Conservation (phyloP, 768 basidiomycete species). For the Suillus spraguei region DNA sequence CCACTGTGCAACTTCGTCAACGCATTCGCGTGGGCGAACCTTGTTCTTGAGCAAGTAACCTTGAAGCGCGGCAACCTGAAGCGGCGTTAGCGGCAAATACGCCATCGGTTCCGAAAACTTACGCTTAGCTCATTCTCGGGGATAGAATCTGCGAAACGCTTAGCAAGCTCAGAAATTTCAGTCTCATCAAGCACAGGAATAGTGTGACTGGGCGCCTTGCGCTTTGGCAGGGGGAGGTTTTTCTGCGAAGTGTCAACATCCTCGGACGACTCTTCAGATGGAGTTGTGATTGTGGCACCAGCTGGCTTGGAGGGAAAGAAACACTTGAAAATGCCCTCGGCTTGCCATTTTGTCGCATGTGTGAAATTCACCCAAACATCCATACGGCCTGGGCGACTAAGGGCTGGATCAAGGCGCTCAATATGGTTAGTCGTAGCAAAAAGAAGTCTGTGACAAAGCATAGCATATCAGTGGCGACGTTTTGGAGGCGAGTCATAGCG, state of each 20-base stretch:
- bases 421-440: slow-evolving; percentile 96
- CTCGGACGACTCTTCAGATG: slow-evolving; percentile 19
- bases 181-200: slow-evolving; percentile 74
- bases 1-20: slow-evolving; percentile 81
- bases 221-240: slow-evolving; percentile 69
- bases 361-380: slow-evolving; percentile 93
- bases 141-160: slow-evolving; percentile 79
- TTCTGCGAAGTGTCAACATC: slow-evolving; percentile 56
- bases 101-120: slow-evolving; percentile 30
- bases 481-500: slow-evolving; percentile 27
- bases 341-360: slow-evolving; percentile 90
- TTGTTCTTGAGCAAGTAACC: slow-evolving; percentile 90
- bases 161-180: slow-evolving; percentile 78
- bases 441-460: slow-evolving; percentile 59
- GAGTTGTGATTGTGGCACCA: slow-evolving; percentile 11
- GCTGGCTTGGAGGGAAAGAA: slow-evolving; percentile 76
- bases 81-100: slow-evolving; percentile 7
- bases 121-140: slow-evolving; percentile 90
- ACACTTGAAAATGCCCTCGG: slow-evolving; percentile 91
- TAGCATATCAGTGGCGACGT: slow-evolving; percentile 82
- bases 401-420: slow-evolving; percentile 87
- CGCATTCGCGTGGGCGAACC: slow-evolving; percentile 84
- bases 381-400: slow-evolving; percentile 88
- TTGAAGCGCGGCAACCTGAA: slow-evolving; percentile 79
- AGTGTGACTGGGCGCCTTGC: slow-evolving; percentile 56